Evolutionary conservation across 139 green algal genomes (phyloP), one percentile per base, ranked within the genome.

Genomic region (Chlorella sorokiniana): DNA sequence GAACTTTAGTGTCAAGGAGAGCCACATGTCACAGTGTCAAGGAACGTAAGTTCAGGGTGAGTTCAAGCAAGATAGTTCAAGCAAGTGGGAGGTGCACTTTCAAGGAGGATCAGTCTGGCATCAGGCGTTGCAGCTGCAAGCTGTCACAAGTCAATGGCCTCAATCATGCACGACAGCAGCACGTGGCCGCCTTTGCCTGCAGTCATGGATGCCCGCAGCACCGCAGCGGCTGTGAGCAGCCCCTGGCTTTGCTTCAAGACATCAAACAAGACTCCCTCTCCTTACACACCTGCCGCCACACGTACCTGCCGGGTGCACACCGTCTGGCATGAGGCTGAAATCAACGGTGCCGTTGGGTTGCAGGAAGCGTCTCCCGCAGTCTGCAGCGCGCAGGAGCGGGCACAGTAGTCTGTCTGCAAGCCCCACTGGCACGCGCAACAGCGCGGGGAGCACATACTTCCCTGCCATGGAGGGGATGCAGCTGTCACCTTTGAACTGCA

Each of bases 111-210:
- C n/a, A n/a, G 25, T 20, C 52, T 4, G 52, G 52, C 3, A 23
- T 23, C 29, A 23, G 52, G 35, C 52, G 52, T 23, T 62, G 52
- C 52, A 5, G 5, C 31, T 44, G 3, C 23, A 2, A 8, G 40
- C 10, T 6, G 3, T 69, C 27, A 51, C 35, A 8, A 4, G 6
- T 3, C 40, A 14, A 75, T 20, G 10, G 42, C 68, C 38, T 59
- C 41, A 10, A 48, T 18, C 52, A 78, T 78, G 52, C 71, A 78
- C 9, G 25, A 14, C 35, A 78, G 45, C 71, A 78, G 71, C 48
- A 65, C 48, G 33, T 64, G 22, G 4, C 33, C 71, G 71, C 71
- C 71, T 1, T 23, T 29, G 31, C 71, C 71, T 78, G 71, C 71
- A 74, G 64, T 20, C 20, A 40, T 25, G 37, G 20, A 51, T 27